Evolutionary conservation across 768 basidiomycete species (phyloP), one percentile per base, ranked within the genome.

Genomic region (Mycena albidolilacea): DNA sequence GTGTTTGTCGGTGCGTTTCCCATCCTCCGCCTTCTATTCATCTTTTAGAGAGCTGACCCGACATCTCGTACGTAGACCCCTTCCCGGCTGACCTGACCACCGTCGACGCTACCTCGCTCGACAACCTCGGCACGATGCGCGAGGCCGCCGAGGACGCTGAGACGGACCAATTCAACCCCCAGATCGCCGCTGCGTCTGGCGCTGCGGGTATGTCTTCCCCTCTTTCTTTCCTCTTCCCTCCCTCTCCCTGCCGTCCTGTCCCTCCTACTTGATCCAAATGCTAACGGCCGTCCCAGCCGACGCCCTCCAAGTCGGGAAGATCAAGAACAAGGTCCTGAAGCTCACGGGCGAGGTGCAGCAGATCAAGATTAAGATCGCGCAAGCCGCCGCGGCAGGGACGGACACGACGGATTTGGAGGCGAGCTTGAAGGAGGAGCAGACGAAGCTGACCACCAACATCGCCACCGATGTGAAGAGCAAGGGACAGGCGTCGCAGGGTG

Each of bases 291-390:
- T 35, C 17, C 15, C 55, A 82, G 83, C 83, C 44, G 78, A 70
- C 48, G 84, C 83, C 4, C 81, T 86, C 46, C 75, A 79, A 64
- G 77, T 77, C 69, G 85, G 85, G 39, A 85, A 85, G 80, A 85
- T 81, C 73, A 82, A 86, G 84, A 86, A 86, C 81, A 86, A 86
- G 79, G 85, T 86, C 21, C 75, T 86, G 37, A 86, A 86, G 78
- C 79, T 86, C 65, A 84, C 83, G 64, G 84, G 81, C 21, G 79
- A 80, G 65, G 77, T 80, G 35, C 82, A 84, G 75, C 79, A 74
- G 50, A 70, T 82, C 37, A 79, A 82, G 74, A 84, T 83, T 78
- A 80, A 78, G 81, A 80, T 85, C 66, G 84, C 83, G 14, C 78
- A 83, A 67, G 83, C 83, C 1, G 54, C 80, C 65, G 84, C 84